A percentile compares a stretch with the other conserved stretches of the same genome.
phyloP scores from a whole-genome alignment of 257 asterid genomes.

The Ballota nigra region DNA sequence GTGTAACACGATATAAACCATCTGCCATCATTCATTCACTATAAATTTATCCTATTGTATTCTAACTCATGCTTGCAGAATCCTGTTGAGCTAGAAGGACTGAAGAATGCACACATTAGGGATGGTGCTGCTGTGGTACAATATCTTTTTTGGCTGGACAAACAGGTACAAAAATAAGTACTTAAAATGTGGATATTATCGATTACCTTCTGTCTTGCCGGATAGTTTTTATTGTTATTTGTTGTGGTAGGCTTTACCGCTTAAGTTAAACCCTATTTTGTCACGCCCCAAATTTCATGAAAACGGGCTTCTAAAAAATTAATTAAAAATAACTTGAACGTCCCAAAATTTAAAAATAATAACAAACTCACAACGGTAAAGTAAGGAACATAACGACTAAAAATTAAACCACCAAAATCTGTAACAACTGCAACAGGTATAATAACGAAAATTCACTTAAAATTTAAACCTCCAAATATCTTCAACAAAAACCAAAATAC shows the following conservation, averaged over 20 bases:
- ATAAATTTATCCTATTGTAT: conserved; percentile 14
- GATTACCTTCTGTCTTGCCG: neutral
- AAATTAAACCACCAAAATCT: too few species aligned
- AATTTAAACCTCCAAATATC: too few species aligned
- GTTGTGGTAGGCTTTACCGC: neutral
- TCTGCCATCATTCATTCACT: conserved; percentile 4
- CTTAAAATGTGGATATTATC: conserved; percentile 1
- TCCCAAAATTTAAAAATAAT: too few species aligned
- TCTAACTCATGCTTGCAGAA: conserved; percentile 50
- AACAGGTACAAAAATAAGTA: conserved; percentile 49
- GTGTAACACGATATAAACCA: neutral
- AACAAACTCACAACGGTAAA: too few species aligned
- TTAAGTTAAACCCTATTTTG: conserved; percentile 4
- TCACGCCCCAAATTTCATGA: too few species aligned
- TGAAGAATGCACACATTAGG: conserved; percentile 87
- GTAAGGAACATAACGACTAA: too few species aligned
- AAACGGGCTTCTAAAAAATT: too few species aligned
- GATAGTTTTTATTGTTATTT: conserved; percentile 8
- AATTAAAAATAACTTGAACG: too few species aligned
- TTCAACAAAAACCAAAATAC: too few species aligned
- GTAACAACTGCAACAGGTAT: too few species aligned
- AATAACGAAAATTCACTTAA: too few species aligned
- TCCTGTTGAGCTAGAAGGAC: conserved; percentile 87
- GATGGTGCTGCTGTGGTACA: conserved; percentile 99
- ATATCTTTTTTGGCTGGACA: conserved; percentile 87